Percentiles rank a stretch among this genome's conserved stretches.
These are phyloP conservation scores for Trametopsis cervina DNA, from an alignment of 768 basidiomycete genomes.

Conservation along the genomic window DNA sequence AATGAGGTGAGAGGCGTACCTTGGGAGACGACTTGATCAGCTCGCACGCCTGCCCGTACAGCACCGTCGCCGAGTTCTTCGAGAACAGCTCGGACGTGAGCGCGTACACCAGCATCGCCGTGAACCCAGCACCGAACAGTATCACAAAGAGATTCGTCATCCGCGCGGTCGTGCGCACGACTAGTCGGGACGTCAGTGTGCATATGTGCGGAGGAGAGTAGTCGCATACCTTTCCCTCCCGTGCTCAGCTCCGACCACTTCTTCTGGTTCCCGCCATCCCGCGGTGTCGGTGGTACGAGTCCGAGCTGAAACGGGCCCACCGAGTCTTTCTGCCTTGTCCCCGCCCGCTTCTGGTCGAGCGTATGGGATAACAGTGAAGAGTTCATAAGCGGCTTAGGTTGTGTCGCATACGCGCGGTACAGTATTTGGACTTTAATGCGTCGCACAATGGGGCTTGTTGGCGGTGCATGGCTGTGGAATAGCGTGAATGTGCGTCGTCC, in stretches of 20 bases:
- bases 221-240: conserved; percentile 63
- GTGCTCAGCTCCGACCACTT: conserved; percentile 78
- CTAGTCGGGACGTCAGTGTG: conserved; percentile 22
- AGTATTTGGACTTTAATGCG: neutral
- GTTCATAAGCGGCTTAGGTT: conserved; percentile 18
- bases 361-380: conserved; percentile 54
- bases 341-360: conserved; percentile 50
- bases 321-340: conserved; percentile 39
- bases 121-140: conserved; percentile 74
- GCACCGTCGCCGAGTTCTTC: conserved; percentile 79
- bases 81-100: conserved; percentile 81
- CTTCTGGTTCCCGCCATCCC: conserved; percentile 47
- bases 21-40: conserved; percentile 39
- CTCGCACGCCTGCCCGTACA: conserved; percentile 58
- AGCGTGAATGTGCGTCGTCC: neutral
- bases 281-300: conserved; percentile 47
- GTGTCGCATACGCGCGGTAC: conserved; percentile 9
- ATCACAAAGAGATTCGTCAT: conserved; percentile 48
- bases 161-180: conserved; percentile 46
- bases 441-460: neutral
- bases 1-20: conserved; percentile 25
- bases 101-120: conserved; percentile 69
- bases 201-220: neutral
- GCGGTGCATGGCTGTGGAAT: neutral
- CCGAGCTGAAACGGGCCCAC: conserved; percentile 79